phyloP scores from a whole-genome alignment of 2,329 filamentous ascomycete species.

The Xylaria digitata region DNA sequence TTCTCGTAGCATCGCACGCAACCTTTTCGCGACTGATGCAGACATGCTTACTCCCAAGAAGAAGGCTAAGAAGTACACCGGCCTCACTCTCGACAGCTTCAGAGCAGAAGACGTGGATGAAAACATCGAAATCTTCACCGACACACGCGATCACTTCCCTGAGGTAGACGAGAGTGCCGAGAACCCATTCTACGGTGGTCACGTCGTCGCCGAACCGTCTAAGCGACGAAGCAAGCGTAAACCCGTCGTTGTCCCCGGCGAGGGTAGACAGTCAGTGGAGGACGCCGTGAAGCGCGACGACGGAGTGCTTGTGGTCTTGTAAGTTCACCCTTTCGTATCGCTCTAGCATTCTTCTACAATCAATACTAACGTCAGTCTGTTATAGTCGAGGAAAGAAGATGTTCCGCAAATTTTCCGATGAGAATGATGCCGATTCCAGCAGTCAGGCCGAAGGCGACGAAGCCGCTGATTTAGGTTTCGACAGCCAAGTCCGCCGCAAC shows the following conservation, averaged over 20 bases:
- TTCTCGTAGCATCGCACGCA: constrained; percentile 67
- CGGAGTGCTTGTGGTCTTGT: constrained; percentile 82
- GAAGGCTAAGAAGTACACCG: constrained; percentile 66
- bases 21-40: constrained; percentile 70
- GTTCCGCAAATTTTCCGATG: constrained; percentile 73
- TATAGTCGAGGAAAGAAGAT: constrained; percentile 81
- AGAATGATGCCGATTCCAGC: constrained; percentile 51
- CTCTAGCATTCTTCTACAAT: constrained; percentile 40
- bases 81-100: constrained; percentile 68
- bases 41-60: constrained; percentile 71
- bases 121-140: constrained; percentile 79
- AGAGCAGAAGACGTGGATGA: constrained; percentile 65
- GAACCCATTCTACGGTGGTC: constrained; percentile 76
- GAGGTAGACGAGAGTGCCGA: constrained; percentile 71
- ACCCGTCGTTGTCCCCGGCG: constrained; percentile 65
- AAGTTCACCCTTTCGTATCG: constrained; percentile 56
- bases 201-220: constrained; percentile 52
- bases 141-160: constrained; percentile 81
- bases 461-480: constrained; percentile 35
- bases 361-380: constrained; percentile 34
- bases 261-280: constrained; percentile 69
- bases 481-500: constrained; percentile 46
- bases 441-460: constrained; percentile 50
- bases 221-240: constrained; percentile 67
- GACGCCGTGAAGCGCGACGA: constrained; percentile 73